Evolutionary conservation across 129 eudicot species (phyloP).

Genomic region (Lactuca sativa): DNA sequence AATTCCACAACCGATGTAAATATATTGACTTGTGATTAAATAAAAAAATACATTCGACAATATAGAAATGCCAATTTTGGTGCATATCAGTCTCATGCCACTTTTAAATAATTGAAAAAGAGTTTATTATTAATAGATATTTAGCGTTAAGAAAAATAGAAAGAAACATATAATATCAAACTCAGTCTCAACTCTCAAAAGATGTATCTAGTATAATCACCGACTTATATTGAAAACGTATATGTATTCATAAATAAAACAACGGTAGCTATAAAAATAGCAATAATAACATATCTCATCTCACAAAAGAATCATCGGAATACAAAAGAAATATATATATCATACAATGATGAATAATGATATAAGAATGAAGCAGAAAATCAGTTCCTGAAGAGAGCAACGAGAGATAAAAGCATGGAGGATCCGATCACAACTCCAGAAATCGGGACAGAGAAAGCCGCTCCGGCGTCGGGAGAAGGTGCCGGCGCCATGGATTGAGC

Average conservation of each 20-base stretch:
- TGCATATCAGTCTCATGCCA: no score
- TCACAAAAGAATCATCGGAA: constrained; percentile 15
- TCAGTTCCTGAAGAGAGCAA: constrained; percentile 37
- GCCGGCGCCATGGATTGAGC: constrained; percentile 50
- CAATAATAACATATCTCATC: neutral
- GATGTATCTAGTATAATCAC: neutral
- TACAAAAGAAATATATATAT: constrained; percentile 8
- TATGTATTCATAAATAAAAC: neutral
- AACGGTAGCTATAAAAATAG: neutral
- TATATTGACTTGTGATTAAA: no score
- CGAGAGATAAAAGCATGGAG: constrained; percentile 39
- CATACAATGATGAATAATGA: neutral
- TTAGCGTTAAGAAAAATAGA: no score
- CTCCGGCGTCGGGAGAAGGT: constrained; percentile 56
- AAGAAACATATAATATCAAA: neutral
- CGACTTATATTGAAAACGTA: neutral
- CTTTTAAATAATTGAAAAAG: no score
- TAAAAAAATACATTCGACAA: no score
- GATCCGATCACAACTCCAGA: constrained; percentile 38
- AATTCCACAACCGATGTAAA: no score
- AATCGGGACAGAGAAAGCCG: constrained; percentile 38
- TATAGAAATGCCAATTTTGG: no score
- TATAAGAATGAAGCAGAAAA: neutral
- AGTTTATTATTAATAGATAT: no score
- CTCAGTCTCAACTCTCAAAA: no score